Percentiles rank a stretch among this genome's conserved stretches.
Conservation (phyloP, 163 green algal species). For the Chlamydomonas reinhardtii region DNA sequence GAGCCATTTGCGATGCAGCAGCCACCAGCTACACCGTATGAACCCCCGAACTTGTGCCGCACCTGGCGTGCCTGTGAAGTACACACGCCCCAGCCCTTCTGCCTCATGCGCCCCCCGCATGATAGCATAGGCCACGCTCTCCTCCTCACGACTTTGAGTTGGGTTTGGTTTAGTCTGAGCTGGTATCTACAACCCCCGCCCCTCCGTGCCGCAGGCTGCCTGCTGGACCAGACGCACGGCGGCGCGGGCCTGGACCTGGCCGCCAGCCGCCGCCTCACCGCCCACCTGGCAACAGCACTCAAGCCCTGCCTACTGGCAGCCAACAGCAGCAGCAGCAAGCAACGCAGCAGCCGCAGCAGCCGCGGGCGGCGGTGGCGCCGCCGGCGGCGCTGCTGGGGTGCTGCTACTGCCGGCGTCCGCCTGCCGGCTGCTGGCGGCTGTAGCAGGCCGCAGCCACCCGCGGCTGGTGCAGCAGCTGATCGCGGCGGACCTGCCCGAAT, state of each 20-base stretch:
- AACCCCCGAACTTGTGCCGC: too few relatives aligned
- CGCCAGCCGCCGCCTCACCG: slow-evolving; percentile 14
- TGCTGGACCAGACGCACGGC: slow-evolving; percentile 11
- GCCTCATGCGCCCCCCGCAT: too few relatives aligned
- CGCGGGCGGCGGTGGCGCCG: too few relatives aligned
- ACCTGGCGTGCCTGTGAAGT: not conserved
- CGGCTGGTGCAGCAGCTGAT: slow-evolving; percentile 23
- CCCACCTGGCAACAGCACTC: not conserved
- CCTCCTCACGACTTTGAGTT: too few relatives aligned
- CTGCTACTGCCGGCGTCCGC: not conserved
- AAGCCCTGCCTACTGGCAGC: slow-evolving; percentile 39
- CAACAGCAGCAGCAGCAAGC: too few relatives aligned
- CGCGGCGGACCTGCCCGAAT: slow-evolving; percentile 7
- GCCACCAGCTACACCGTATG: too few relatives aligned
- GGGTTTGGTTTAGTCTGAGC: too few relatives aligned
- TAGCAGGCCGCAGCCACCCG: not conserved
- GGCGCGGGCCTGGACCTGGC: not conserved
- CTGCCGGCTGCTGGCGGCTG: slow-evolving; percentile 6
- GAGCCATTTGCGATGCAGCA: not conserved
- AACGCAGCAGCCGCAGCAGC: too few relatives aligned
- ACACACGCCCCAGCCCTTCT: too few relatives aligned
- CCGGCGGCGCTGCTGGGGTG: too few relatives aligned
- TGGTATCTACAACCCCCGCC: too few relatives aligned
- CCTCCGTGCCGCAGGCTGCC: slow-evolving; percentile 9
- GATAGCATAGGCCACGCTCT: too few relatives aligned